phyloP scores from a whole-genome alignment of 306 rosid species.

The Spatholobus suberectus region DNA sequence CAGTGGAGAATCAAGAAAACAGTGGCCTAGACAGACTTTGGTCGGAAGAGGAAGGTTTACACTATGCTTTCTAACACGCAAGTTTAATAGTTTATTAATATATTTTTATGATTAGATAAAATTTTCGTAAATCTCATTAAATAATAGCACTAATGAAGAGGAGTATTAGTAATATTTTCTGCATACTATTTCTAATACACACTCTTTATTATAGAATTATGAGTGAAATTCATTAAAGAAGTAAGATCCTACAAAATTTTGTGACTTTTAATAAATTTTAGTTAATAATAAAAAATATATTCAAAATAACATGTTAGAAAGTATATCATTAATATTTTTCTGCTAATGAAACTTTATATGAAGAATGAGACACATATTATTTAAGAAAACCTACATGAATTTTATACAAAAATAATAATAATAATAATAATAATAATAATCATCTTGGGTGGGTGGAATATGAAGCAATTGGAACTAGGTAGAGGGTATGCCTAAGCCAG shows the following conservation, averaged over 20 bases:
- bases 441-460: not conserved
- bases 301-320: too few relatives aligned
- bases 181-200: too few relatives aligned
- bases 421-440: not conserved
- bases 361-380: too few relatives aligned
- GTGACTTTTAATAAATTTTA: too few relatives aligned
- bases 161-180: too few relatives aligned
- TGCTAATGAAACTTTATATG: too few relatives aligned
- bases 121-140: not conserved
- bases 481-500: not conserved
- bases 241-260: too few relatives aligned
- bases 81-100: not conserved
- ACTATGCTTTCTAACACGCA: not conserved
- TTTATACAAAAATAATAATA: not conserved
- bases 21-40: slow-evolving; percentile 35
- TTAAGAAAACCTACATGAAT: not conserved
- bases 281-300: too few relatives aligned
- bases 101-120: not conserved
- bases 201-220: too few relatives aligned
- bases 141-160: not conserved
- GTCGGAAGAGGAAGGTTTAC: slow-evolving; percentile 21
- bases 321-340: too few relatives aligned
- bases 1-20: slow-evolving; percentile 17
- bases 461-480: slow-evolving; percentile 39
- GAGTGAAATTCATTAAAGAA: too few relatives aligned